A percentile compares a stretch with the other conserved stretches of the same genome.
Conservation (phyloP, 805 yeast genomes). For the Monosporozyma siamensis region DNA sequence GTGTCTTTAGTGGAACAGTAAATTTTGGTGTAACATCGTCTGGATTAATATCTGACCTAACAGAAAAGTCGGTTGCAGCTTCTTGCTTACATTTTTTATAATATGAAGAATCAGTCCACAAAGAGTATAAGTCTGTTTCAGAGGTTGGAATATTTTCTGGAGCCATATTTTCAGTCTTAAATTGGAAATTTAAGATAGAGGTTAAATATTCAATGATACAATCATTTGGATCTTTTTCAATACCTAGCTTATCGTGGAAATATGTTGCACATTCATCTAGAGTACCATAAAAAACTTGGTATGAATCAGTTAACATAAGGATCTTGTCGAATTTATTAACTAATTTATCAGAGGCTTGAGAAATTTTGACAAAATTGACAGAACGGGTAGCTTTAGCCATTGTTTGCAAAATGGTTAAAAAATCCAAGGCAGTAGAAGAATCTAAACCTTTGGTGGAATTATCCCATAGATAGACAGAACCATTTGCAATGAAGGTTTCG, state of each 20-base stretch:
- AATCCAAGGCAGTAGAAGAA: conserved; percentile 42
- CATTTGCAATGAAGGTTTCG: conserved; percentile 41
- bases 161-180: conserved; percentile 4
- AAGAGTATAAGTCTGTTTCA: conserved; percentile 39
- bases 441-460: conserved; percentile 45
- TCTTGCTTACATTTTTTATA: conserved; percentile 15
- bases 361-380: conserved; percentile 39
- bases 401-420: conserved; percentile 35
- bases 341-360: conserved; percentile 41
- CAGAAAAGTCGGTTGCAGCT: conserved; percentile 25
- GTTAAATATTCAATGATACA: conserved; percentile 58
- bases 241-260: conserved; percentile 40
- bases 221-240: conserved; percentile 44
- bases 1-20: conserved; percentile 27
- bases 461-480: conserved; percentile 44
- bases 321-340: conserved; percentile 42
- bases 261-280: conserved; percentile 37
- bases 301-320: conserved; percentile 38
- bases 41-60: conserved; percentile 19
- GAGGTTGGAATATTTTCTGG: conserved; percentile 20
- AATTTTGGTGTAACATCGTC: conserved; percentile 24
- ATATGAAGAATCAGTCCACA: conserved; percentile 23
- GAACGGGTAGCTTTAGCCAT: conserved; percentile 34
- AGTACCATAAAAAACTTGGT: conserved; percentile 40
- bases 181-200: conserved; percentile 39